These are phyloP conservation scores for Globisporangium sylvaticum DNA, from an alignment of 352 stramenopile genomes.

Conservation along the genomic window DNA sequence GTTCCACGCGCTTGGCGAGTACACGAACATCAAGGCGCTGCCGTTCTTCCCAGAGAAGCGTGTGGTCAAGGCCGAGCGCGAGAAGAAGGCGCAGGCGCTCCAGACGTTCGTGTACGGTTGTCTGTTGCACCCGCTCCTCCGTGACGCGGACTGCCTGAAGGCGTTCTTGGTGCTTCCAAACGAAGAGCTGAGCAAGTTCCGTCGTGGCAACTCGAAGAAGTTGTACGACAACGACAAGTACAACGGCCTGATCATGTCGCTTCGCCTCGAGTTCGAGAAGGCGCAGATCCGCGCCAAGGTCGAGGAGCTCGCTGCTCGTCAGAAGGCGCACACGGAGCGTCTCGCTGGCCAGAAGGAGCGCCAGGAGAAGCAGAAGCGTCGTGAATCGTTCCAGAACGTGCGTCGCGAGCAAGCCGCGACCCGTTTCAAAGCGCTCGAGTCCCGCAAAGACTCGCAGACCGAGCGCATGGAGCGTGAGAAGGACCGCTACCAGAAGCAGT, in stretches of 20 bases:
- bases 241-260: slow-evolving; percentile 64
- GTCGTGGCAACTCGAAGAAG: slow-evolving; percentile 62
- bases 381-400: slow-evolving; percentile 66
- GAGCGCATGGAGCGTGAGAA: slow-evolving; percentile 84
- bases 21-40: slow-evolving; percentile 77
- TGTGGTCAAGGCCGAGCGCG: slow-evolving; percentile 38
- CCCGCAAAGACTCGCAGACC: slow-evolving; percentile 74
- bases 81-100: slow-evolving; percentile 43
- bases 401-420: slow-evolving; percentile 66
- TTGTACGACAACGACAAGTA: slow-evolving; percentile 82
- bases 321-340: slow-evolving; percentile 71
- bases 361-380: slow-evolving; percentile 62
- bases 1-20: slow-evolving; percentile 65
- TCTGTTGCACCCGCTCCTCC: slow-evolving; percentile 75
- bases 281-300: slow-evolving; percentile 80
- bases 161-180: slow-evolving; percentile 73
- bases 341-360: slow-evolving; percentile 58
- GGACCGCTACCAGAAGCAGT: slow-evolving; percentile 74
- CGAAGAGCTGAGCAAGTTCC: slow-evolving; percentile 71
- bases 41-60: slow-evolving; percentile 78
- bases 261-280: slow-evolving; percentile 84
- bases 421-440: slow-evolving; percentile 77
- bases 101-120: slow-evolving; percentile 81
- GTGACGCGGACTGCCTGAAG: slow-evolving; percentile 78
- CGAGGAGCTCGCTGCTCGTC: slow-evolving; percentile 54